A percentile compares a stretch with the other conserved stretches of the same genome.
Evolutionary conservation across 805 yeast species (phyloP).

Genomic region (Barnettozyma botsteinii): DNA sequence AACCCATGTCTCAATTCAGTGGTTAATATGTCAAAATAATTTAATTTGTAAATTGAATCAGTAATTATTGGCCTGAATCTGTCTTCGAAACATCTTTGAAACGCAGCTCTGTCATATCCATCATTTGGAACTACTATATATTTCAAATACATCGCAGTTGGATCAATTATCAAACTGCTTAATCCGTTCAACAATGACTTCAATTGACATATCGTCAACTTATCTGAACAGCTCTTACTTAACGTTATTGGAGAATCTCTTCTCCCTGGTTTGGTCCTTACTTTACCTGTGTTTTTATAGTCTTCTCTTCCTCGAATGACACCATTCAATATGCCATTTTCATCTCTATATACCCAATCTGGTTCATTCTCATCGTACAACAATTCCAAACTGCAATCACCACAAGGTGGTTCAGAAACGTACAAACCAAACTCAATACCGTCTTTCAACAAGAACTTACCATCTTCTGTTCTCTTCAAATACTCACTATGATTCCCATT

Average conservation of each 20-base stretch:
- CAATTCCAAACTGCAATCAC: constrained; percentile 70
- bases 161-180: constrained; percentile 31
- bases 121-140: constrained; percentile 44
- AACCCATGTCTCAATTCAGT: constrained; percentile 13
- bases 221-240: constrained; percentile 89
- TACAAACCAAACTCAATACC: constrained; percentile 49
- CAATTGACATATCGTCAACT: constrained; percentile 58
- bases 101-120: constrained; percentile 17
- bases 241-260: constrained; percentile 63
- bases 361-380: constrained; percentile 27
- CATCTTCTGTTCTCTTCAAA: neutral
- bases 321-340: constrained; percentile 11
- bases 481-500: constrained; percentile 12
- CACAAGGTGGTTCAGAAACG: constrained; percentile 81
- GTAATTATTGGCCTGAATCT: constrained; percentile 6
- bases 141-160: constrained; percentile 35
- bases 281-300: constrained; percentile 51
- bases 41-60: neutral
- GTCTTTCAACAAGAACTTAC: constrained; percentile 29
- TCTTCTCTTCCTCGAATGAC: constrained; percentile 59
- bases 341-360: constrained; percentile 13
- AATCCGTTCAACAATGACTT: constrained; percentile 47
- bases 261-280: constrained; percentile 92
- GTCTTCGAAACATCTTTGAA: constrained; percentile 16
- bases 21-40: constrained; percentile 2